phyloP scores from a whole-genome alignment of 2,329 filamentous ascomycete genomes.

The Xylariaceae sp. region DNA sequence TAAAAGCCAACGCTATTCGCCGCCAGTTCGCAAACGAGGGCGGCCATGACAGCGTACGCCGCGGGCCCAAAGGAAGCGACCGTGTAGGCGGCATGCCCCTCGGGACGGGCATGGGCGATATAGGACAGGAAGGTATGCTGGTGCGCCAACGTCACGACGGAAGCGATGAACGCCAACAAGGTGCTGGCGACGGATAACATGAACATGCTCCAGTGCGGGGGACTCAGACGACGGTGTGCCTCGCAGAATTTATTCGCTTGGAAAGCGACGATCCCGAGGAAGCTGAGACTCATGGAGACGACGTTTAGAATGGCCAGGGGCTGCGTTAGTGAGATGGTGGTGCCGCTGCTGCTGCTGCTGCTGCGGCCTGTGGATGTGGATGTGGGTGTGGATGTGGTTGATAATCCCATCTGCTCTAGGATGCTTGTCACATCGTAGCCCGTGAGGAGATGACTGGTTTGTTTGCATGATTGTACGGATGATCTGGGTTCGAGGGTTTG shows the following conservation, averaged over 20 bases:
- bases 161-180: conserved; percentile 5
- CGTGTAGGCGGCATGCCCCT: background rate
- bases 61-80: conserved; percentile 3
- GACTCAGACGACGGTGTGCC: background rate
- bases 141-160: conserved; percentile 10
- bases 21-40: conserved; percentile 3
- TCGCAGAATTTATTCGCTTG: conserved; percentile 1
- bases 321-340: conserved; percentile 1
- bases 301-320: conserved; percentile 3
- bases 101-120: background rate
- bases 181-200: conserved; percentile 1
- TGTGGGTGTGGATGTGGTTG: background rate
- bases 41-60: background rate
- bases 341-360: too few relatives aligned
- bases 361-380: background rate
- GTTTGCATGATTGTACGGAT: background rate
- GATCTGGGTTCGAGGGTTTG: background rate
- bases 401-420: background rate
- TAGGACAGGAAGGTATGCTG: conserved; percentile 1
- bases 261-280: conserved; percentile 7
- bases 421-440: conserved; percentile 7
- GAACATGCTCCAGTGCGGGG: background rate
- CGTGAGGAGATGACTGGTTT: background rate
- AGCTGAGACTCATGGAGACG: conserved; percentile 6
- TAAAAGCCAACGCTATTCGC: conserved; percentile 15